Base-by-base conservation (phyloP, 169 alveolate genomes). In the Perkinsus olseni region DNA sequence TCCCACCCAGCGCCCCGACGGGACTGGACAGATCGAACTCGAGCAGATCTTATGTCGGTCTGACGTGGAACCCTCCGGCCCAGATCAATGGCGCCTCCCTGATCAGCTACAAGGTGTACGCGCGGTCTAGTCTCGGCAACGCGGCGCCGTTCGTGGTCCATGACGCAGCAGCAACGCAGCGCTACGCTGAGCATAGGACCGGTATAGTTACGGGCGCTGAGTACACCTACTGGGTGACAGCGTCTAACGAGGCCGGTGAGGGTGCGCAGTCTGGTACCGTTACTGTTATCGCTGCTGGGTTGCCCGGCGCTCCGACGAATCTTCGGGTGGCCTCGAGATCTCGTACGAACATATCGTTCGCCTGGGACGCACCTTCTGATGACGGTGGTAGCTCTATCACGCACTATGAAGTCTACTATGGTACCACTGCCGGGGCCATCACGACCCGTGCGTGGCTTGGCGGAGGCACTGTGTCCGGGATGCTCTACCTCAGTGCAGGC, bases 211-310 rank as follows among this genome's bases (percentile, higher is more conserved):
- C 74, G 28, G 93, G 93, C 0, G 62, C 93, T 38, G 93, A 91
- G 74, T 91, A 91, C 74, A 48, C 82, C 31, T 91, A 39, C 74
- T 51, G 93, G 82, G 93, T 91, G 74, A 39, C 93, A 38, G 93
- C 93, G 40, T 34, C 31, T 38, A 91, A 91, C 74, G 62, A 91
- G 74, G 93, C 93, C 38, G 93, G 93, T 28, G 93, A 91, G 93
- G 48, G 74, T 31, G 93, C 93, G 24, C 48, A 28, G 48, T 91
- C 93, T 0, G 39, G 38, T 39, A 36, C 39, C 6, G 39, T 91
- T 36, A 31, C 62, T 13, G 62, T 91, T 17, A 1, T 28, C 24
- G 93, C 74, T 39, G 93, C 93, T 8, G 93, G 93, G 13, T 39
- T n/a, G 37, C 93, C 93, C 39, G 93, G 93, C 13, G n/a, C 74